Base-by-base conservation (phyloP, 2,329 filamentous ascomycete genomes). In the Exophiala alcalophila region DNA sequence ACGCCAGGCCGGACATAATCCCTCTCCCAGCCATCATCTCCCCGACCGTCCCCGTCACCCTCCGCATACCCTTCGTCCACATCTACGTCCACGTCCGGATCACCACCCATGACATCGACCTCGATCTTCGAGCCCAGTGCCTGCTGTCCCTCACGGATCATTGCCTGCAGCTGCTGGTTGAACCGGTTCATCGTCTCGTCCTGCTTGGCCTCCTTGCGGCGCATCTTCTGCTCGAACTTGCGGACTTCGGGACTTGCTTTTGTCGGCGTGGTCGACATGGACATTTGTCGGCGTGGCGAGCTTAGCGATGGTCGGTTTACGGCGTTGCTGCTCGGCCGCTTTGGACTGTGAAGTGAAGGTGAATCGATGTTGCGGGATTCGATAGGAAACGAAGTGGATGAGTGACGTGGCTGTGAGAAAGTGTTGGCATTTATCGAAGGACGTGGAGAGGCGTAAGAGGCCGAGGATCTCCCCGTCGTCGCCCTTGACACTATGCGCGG, bases 131-230 rank as follows among this genome's bases (percentile, higher is more conserved):
- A 85, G 2, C 83, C 90, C 12, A 98, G 67, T 2, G 92, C 92
- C 63, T 92, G 84, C 56, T 84, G 84, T 1, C 90, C 92, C 64
- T 97, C 84, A 2, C 82, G 76, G 40, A 98, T 94, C 84, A 98
- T 88, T 23, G 83, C 84, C 59, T 85, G 79, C 33, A 97, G 69
- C 56, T 85, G 80, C 33, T 79, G 74, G 60, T 92, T 94, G 65
- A 97, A 81, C 18, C 83, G 78, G 34, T 80, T 81, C 55, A 97
- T 84, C 38, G 84, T 81, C 29, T 82, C 79, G 55, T 97, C 89
- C 5, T 86, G 78, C 55, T 90, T 83, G 31, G 81, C 74, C 57
- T 95, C 88, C 44, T 86, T 84, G 36, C 79, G 78, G 16, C 81
- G 73, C 53, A 83, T 78, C 59, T 80, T 77, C n/a, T 81, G 81